Base-by-base conservation (phyloP, 441 rosid genomes). In the Erysimum pusillum region DNA sequence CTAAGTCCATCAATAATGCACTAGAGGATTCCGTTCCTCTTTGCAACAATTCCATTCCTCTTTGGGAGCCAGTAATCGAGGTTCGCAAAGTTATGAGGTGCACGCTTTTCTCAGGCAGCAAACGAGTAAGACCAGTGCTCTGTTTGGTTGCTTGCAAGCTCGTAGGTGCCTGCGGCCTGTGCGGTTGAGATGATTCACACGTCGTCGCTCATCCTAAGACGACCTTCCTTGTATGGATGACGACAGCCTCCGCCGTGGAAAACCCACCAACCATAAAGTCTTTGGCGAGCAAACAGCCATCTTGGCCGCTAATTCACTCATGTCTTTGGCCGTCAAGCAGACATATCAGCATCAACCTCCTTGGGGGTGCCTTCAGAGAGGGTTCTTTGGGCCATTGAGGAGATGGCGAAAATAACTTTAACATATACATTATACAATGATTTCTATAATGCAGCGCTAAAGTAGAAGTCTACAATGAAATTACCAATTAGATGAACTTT, bases 141-240 rank as follows among this genome's bases (percentile, higher is more conserved):
- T 86, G 87, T 34, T 38, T 86, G 4, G 85, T 74, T 1, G 67
- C 85, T 0, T 83, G 87, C 25, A 85, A 77, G 41, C 68, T 83
- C 6, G 83, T 86, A 3, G 86, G 89, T 3, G 73, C 60, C 61
- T 1, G 34, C 63, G 2, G 88, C 87, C 5, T 87, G 87, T 18
- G 86, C 87, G 0, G 36, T 87, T 0, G 87, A 85, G 61, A 87
- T 87, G 88, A 71, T 84, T 54, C 84, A 83, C 12, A 61, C 84
- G 2, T 79, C 78, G 73, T 84, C 81, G 0, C 63, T 84, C 2
- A 83, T 86, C 64, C 84, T 77, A 32, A 32, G 88, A 86, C 6
- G 90, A 86, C 11, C 85, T 84, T 12, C 88, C 86, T 41, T 83
- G 81, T 48, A 79, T 84, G 88, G 90, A 86, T 12, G 65, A 86